Evolutionary conservation across 2,329 filamentous ascomycete genomes (phyloP), one percentile per base, ranked within the genome.

Genomic region (Cercospora beticola): DNA sequence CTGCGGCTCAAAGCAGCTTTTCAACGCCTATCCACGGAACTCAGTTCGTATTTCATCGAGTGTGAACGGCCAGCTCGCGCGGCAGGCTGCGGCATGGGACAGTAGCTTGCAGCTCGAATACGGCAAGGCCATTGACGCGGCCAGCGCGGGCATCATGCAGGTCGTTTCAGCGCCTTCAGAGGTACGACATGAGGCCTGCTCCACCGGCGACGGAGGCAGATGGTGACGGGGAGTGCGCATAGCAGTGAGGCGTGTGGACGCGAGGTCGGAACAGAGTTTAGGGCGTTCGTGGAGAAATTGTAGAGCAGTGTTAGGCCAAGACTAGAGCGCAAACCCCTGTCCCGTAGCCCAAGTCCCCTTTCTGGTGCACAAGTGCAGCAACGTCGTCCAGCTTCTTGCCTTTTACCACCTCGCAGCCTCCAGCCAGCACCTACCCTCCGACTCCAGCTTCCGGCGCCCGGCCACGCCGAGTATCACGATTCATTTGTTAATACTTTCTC

Each of bases 401-500:
- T 33, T 58, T 60, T 66, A 43, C 59, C 49, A 49, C 64, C 28
- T 31, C 60, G 54, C 30, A 43, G 59, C 61, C 36, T 31, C 57
- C 66, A 57, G 59, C 58, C 57, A 59, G 61, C 61, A 66, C 49
- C 56, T 59, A 18, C 49, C 69, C 62, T 52, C 33, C 54, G 52
- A 68, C 43, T 61, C 43, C 68, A 64, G 56, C 64, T 59, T 62
- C 61, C 62, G 56, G 54, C 64, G 59, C 61, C 60, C 36, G 57
- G 49, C 66, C 28, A 68, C 66, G 62, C 56, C 57, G 54, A 64
- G 33, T 40, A 33, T 46, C 49, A 58, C 62, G 40, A 28, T 31
- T 57, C 64, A 56, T 67, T 64, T 66, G 64, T 68, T 26, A 59
- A 67, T 65, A 66, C 62, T 40, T 69, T 71, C 69, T 69, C 62